These are phyloP conservation scores for Lipomyces orientalis DNA, from an alignment of 805 yeast genomes.

Conservation along the genomic window DNA sequence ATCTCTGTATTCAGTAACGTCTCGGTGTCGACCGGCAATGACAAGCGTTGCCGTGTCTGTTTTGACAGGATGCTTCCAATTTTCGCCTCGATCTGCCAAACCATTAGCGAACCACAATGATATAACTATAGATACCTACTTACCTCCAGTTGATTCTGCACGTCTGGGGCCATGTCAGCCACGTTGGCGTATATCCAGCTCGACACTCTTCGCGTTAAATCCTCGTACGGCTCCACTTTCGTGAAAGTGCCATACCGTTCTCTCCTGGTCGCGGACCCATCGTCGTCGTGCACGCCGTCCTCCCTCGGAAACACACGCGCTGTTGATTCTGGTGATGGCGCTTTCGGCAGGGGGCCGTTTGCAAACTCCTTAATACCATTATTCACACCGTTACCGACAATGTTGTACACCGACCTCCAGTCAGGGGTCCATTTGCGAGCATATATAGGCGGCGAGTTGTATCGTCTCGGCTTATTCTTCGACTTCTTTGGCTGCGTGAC, in stretches of 20 bases:
- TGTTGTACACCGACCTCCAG: conserved; percentile 32
- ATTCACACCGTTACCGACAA: neutral
- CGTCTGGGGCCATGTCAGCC: conserved; percentile 45
- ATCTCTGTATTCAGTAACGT: conserved; percentile 32
- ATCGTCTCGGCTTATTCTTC: conserved; percentile 61
- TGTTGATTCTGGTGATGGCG: conserved; percentile 3
- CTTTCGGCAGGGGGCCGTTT: neutral
- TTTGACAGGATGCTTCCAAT: conserved; percentile 27
- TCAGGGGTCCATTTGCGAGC: conserved; percentile 72
- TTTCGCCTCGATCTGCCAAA: conserved; percentile 44
- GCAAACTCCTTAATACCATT: neutral
- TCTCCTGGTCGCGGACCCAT: neutral
- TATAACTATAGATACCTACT: neutral
- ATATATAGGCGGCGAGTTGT: conserved; percentile 76
- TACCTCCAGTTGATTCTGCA: conserved; percentile 25
- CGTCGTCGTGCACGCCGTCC: conserved; percentile 10
- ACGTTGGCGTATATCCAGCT: conserved; percentile 86
- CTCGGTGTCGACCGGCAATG: conserved; percentile 35
- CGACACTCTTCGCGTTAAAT: conserved; percentile 74
- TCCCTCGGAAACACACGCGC: neutral
- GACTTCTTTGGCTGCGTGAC: conserved; percentile 26
- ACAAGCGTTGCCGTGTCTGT: conserved; percentile 25
- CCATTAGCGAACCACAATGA: conserved; percentile 36
- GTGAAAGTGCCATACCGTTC: conserved; percentile 54
- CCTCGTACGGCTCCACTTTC: conserved; percentile 74